Conservation (phyloP, 2,329 filamentous ascomycete species). For the Talaromyces rugulosus region DNA sequence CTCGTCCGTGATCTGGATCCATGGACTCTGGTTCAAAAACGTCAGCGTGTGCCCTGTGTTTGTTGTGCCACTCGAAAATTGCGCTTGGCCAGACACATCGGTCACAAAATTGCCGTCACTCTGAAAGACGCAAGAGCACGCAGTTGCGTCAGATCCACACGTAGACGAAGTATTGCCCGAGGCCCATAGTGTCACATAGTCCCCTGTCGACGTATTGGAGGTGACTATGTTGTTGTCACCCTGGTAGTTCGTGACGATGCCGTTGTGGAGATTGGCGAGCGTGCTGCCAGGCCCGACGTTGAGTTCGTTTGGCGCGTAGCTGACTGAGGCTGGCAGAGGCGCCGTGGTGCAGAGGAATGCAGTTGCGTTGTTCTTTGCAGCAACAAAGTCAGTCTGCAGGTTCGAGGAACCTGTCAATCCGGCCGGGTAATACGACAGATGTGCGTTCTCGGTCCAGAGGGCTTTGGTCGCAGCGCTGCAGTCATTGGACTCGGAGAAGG, state of each 20-base stretch:
- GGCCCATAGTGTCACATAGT: constrained; percentile 2
- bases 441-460: constrained; percentile 1
- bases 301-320: constrained; percentile 5
- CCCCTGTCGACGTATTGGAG: constrained; percentile 5
- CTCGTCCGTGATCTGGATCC: constrained; percentile 6
- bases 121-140: constrained; percentile 2
- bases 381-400: constrained; percentile 8
- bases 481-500: background rate
- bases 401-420: constrained; percentile 4
- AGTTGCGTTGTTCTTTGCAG: constrained; percentile 3
- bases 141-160: background rate
- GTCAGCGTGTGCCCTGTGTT: constrained; percentile 1
- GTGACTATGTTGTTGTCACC: constrained; percentile 9
- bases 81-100: background rate
- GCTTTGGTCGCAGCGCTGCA: constrained; percentile 1
- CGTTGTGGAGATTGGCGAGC: constrained; percentile 5
- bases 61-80: background rate
- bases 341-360: constrained; percentile 10
- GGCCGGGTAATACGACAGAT: constrained; percentile 8
- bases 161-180: constrained; percentile 1
- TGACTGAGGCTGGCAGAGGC: background rate
- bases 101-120: constrained; percentile 8
- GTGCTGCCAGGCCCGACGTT: background rate
- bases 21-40: constrained; percentile 7
- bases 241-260: constrained; percentile 5